Conservation (phyloP, 495 filamentous ascomycete genomes). For the Thermothielavioides terrestris region DNA sequence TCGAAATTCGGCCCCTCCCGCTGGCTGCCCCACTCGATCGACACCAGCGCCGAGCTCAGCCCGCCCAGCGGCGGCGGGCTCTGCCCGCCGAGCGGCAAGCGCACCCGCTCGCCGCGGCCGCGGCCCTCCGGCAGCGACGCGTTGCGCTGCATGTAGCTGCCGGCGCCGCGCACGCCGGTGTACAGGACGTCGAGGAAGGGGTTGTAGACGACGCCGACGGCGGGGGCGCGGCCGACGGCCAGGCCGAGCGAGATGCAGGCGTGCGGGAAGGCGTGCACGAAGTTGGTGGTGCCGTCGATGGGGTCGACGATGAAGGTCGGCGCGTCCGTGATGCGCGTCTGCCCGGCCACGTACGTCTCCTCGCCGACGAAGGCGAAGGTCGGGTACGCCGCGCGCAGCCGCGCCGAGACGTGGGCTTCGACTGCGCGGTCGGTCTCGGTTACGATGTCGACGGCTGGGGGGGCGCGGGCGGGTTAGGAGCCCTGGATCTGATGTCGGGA, state of each 20-base stretch:
- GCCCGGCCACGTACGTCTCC: conserved; percentile 69
- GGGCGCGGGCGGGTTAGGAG: neutral
- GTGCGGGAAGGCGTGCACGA: conserved; percentile 72
- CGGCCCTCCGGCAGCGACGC: conserved; percentile 21
- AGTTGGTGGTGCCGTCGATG: conserved; percentile 86
- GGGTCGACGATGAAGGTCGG: conserved; percentile 88
- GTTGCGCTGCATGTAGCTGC: conserved; percentile 50
- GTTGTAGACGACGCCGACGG: conserved; percentile 80
- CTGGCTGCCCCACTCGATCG: conserved; percentile 71
- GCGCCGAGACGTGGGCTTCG: conserved; percentile 61
- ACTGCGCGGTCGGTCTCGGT: conserved; percentile 82
- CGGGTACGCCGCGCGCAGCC: conserved; percentile 57
- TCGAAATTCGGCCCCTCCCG: conserved; percentile 67
- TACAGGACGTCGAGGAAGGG: conserved; percentile 62
- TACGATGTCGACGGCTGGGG: conserved; percentile 67
- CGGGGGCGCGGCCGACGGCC: conserved; percentile 50
- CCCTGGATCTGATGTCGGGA: too few species aligned
- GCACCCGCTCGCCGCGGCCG: conserved; percentile 17
- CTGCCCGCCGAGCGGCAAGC: conserved; percentile 51
- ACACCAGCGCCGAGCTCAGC: conserved; percentile 55
- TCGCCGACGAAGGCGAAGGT: conserved; percentile 69
- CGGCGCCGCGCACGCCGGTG: conserved; percentile 59
- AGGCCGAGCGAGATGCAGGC: conserved; percentile 80
- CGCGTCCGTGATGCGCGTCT: conserved; percentile 48
- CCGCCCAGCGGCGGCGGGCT: conserved; percentile 44